Evolutionary conservation across 2,329 filamentous ascomycete genomes (phyloP).

Genomic region (Penicillium sp.): DNA sequence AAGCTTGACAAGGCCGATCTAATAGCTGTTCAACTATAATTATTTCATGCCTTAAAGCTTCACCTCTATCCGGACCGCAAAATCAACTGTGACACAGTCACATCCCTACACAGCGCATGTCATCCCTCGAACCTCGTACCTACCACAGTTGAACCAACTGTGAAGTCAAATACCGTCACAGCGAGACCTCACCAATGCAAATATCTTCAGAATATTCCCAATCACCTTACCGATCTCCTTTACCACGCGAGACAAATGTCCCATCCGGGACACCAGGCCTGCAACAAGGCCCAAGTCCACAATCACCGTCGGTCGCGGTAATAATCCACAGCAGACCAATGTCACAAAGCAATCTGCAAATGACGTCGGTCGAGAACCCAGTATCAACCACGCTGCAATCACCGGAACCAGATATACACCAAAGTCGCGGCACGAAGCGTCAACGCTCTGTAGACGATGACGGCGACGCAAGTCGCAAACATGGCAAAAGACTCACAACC

Average conservation of each 20-base stretch:
- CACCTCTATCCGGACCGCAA: background rate
- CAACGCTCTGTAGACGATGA: conserved; percentile 8
- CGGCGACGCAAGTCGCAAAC: conserved; percentile 28
- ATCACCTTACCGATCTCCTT: background rate
- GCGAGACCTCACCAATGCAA: background rate
- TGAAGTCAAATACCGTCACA: background rate
- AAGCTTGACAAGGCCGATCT: conserved; percentile 6
- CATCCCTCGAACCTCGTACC: background rate
- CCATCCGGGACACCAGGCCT: background rate
- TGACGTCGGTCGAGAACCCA: background rate
- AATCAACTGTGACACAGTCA: background rate
- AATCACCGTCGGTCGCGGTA: background rate
- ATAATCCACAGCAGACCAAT: background rate
- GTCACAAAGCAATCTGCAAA: background rate
- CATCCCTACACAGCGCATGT: background rate
- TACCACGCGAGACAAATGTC: background rate
- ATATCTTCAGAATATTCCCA: background rate
- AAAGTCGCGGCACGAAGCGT: conserved; percentile 11
- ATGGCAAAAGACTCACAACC: conserved; percentile 41
- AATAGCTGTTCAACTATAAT: background rate
- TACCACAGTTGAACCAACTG: background rate
- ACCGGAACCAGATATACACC: background rate
- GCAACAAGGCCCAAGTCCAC: background rate
- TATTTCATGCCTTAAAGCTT: background rate
- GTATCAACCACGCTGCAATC: background rate